Percentiles rank a stretch among this genome's conserved stretches.
Evolutionary conservation across 352 stramenopile species (phyloP).

Genomic region (Globisporangium paddicum): DNA sequence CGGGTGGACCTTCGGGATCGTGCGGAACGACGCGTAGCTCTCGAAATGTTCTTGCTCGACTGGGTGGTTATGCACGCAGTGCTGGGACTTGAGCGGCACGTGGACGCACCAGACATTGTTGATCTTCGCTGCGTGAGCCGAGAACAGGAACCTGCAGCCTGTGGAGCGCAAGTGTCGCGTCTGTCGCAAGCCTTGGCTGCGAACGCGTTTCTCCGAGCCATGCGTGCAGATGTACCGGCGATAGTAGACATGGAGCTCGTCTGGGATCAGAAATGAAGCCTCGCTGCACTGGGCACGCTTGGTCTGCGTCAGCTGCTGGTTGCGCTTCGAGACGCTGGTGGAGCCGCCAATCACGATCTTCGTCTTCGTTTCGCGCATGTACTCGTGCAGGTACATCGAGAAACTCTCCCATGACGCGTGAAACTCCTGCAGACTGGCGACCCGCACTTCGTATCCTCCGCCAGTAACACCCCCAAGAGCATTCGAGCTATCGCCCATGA

Average conservation of each 20-base stretch:
- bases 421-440: not conserved
- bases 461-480: too few species aligned
- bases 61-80: slow-evolving; percentile 2
- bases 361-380: slow-evolving; percentile 1
- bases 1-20: not conserved
- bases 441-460: too few species aligned
- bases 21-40: not conserved
- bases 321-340: not conserved
- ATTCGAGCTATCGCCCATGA: too few species aligned
- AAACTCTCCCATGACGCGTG: not conserved
- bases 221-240: slow-evolving; percentile 3
- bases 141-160: slow-evolving; percentile 1
- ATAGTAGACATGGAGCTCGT: not conserved
- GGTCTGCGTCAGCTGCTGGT: not conserved
- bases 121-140: not conserved
- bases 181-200: not conserved
- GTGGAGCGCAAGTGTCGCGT: not conserved
- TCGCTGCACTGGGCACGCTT: not conserved
- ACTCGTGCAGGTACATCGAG: not conserved
- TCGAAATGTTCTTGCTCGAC: not conserved
- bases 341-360: slow-evolving; percentile 4
- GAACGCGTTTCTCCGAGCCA: not conserved
- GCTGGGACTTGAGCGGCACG: not conserved
- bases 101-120: not conserved
- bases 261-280: not conserved